Base-by-base conservation (phyloP, 352 stramenopile genomes). In the Pythium dissimile region DNA sequence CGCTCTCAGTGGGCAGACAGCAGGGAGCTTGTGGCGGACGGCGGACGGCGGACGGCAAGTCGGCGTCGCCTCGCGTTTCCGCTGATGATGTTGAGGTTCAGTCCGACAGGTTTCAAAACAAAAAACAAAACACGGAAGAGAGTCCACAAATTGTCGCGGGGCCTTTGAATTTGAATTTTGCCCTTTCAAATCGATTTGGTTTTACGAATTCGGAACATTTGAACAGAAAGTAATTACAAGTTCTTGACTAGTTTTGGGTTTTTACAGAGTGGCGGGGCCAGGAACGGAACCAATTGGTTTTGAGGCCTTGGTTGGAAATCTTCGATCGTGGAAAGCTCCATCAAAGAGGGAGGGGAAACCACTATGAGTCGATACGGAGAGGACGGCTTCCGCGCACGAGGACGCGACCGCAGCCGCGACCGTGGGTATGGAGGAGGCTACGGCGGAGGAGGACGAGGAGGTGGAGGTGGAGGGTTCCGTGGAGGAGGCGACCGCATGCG, bases 291-390 rank as follows among this genome's bases (percentile, higher is more conserved):
- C 18, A 28, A 45, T 49, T 55, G 42, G 53, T 54, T 53, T 56
- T 45, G 56, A 56, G 28, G 46, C 20, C 28, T 10, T 20, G 16
- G 11, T 1, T n/a, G 18, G 41, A 67, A 67, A 67, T 67, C 59
- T 67, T 67, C 44, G 21, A 20, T 53, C n/a, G n/a, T n/a, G n/a
- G n/a, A n/a, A n/a, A n/a, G n/a, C n/a, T n/a, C 6, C n/a, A 44
- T 44, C 26, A 24, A 57, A 61, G 3, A 21, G 31, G 28, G 53
- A 31, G 26, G 50, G 41, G 16, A 45, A 1, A 27, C 23, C 16
- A 18, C 84, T 74, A 75, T 80, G 49, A 92, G 78, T 71, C 79
- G 82, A 54, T 92, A 92, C 67, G 73, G 73, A 18, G 74, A 80
- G 44, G 80, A 89, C 51, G 80, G 86, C 15, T 89, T 83, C 50